Base-by-base conservation (phyloP, 176 grass and related monocot species). In the Canna indica region DNA sequence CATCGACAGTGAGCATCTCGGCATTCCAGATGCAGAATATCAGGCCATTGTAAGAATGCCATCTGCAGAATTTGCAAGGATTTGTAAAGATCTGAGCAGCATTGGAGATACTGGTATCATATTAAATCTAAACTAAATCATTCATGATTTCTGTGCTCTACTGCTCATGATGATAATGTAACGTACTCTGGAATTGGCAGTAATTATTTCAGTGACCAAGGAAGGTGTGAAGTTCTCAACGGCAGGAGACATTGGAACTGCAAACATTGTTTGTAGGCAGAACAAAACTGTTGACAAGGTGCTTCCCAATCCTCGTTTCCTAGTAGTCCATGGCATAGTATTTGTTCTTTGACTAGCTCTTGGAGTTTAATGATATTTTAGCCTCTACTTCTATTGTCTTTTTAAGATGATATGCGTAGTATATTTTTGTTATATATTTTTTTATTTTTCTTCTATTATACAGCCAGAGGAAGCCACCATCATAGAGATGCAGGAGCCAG, bases 201-300 rank as follows among this genome's bases (percentile, higher is more conserved):
- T 83, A 56, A 62, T 59, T 68, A 68, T 83, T 36, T 83, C 81
- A 36, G 70, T 72, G 36, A 78, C 81, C 12, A 83, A 78, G 59
- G 81, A 78, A 74, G 81, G 81, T n/a, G 81, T 83, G 27, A 83
- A 83, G 53, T 83, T 83, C 66, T 83, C 75, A 3, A 77, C 76
- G 17, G 76, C 69, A 20, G 81, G 81, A 38, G 69, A 76, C 26
- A 83, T 83, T 68, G 81, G 81, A 48, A 77, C 61, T 73, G 75
- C 81, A 41, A 77, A 83, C 66, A 78, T 83, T 42, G 73, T 83
- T 15, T 73, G 59, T 35, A 70, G 59, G 63, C 81, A 83, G 48
- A 78, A 83, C 26, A 73, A 73, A 20, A 68, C 74, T 68, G 68
- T 83, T 16, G 75, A 77, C 47, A 83, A 78, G 81, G 81, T 83